phyloP scores from a whole-genome alignment of 1,284 basidiomycete genomes.

The Ganoderma lucidum region DNA sequence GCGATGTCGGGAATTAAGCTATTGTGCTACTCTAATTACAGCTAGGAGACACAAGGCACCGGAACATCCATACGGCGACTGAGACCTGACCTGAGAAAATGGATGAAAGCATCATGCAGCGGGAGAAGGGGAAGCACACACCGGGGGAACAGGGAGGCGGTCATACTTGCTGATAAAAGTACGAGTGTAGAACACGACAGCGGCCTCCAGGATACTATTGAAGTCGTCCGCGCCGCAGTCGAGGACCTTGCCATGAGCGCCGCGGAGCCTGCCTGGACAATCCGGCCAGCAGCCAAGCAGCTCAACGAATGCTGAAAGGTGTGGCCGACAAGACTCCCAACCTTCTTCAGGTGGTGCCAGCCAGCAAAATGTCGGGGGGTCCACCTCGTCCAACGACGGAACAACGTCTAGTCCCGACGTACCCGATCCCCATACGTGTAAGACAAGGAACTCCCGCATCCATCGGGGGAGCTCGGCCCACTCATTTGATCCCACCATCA shows the following conservation, averaged over 20 bases:
- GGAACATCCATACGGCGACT: neutral
- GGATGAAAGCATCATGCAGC: neutral
- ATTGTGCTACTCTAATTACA: neutral
- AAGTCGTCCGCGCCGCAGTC: neutral
- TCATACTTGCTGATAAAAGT: constrained; percentile 11
- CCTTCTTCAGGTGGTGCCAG: too few relatives aligned
- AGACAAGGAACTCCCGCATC: constrained; percentile 9
- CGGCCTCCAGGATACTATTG: neutral
- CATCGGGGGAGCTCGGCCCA: constrained; percentile 17
- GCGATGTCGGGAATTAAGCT: too few relatives aligned
- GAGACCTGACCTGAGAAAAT: neutral
- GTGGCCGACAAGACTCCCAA: too few relatives aligned
- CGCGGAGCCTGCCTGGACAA: neutral
- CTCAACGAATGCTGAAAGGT: too few relatives aligned
- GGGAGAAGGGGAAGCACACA: neutral
- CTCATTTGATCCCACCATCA: constrained; percentile 1
- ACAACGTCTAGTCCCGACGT: constrained; percentile 6
- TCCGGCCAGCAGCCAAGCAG: neutral
- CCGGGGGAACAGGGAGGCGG: constrained; percentile 12
- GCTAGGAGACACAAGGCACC: neutral
- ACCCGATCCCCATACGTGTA: constrained; percentile 6
- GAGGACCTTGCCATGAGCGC: neutral
- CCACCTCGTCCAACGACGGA: too few relatives aligned
- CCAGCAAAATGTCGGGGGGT: too few relatives aligned
- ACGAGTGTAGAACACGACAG: constrained; percentile 8